Conservation (phyloP, 352 stramenopile species). For the Globisporangium barbulae region DNA sequence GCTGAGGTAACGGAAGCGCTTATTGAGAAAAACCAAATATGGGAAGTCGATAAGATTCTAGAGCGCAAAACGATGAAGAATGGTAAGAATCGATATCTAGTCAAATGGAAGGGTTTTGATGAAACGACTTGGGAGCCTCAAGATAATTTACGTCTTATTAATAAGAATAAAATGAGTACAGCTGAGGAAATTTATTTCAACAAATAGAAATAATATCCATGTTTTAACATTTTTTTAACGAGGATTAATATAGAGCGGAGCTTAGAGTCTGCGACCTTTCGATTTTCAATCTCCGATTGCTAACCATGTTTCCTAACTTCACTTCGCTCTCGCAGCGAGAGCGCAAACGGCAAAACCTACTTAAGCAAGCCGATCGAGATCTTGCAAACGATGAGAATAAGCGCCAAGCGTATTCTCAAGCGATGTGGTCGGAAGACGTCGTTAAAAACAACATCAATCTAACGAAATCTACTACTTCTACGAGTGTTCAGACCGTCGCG, state of each 20-base stretch:
- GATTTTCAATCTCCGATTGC: no score
- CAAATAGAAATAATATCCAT: not conserved
- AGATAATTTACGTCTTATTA: constrained; percentile 18
- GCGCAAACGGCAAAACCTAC: not conserved
- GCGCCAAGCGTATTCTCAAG: not conserved
- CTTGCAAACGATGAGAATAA: not conserved
- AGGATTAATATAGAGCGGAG: not conserved
- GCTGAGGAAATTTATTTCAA: constrained; percentile 1
- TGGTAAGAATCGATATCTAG: constrained; percentile 16
- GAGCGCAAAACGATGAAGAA: not conserved
- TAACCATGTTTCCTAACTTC: not conserved
- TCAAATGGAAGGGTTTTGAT: constrained; percentile 18
- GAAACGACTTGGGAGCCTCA: constrained; percentile 18
- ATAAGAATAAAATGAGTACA: constrained; percentile 17
- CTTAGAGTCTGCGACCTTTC: no score
- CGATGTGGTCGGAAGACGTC: not conserved
- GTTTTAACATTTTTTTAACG: not conserved
- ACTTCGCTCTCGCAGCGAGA: not conserved
- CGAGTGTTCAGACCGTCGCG: no score
- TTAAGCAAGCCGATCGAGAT: not conserved
- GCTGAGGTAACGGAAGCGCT: not conserved
- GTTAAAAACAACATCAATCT: not conserved
- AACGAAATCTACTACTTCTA: not conserved
- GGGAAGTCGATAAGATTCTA: not conserved
- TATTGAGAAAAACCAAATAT: constrained; percentile 1